phyloP scores from a whole-genome alignment of 1,284 basidiomycete species.

The Anthracocystis walkeri region DNA sequence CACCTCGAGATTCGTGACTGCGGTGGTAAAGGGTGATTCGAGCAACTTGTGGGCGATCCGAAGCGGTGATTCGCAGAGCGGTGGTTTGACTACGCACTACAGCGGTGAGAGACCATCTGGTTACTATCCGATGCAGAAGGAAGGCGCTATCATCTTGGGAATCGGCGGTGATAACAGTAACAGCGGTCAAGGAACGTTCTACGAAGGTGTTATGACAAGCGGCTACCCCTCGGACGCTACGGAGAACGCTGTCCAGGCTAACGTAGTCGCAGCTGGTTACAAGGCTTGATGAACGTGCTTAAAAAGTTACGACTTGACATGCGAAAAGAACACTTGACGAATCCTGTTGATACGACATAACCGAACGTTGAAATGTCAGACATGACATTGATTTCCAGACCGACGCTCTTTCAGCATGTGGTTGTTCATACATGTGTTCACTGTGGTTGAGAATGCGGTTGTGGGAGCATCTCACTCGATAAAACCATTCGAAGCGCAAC shows the following conservation, averaged over 20 bases:
- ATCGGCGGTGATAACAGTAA: conserved; percentile 43
- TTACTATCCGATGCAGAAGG: conserved; percentile 41
- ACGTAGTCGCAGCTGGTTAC: conserved; percentile 36
- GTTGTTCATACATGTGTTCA: too few relatives aligned
- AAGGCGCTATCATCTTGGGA: conserved; percentile 37
- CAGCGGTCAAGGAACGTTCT: conserved; percentile 31
- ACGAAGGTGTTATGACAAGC: conserved; percentile 32
- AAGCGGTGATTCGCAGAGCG: conserved; percentile 24
- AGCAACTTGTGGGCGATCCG: conserved; percentile 31
- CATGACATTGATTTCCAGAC: too few relatives aligned
- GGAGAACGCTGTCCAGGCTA: conserved; percentile 31
- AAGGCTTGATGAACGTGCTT: conserved; percentile 9
- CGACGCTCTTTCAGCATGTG: too few relatives aligned
- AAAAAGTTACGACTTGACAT: too few relatives aligned
- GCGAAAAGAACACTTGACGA: too few relatives aligned
- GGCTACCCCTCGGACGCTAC: conserved; percentile 27
- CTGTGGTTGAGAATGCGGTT: too few relatives aligned
- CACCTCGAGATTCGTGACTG: conserved; percentile 23
- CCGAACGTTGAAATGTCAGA: too few relatives aligned
- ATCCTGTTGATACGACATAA: too few relatives aligned
- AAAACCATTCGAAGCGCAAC: too few relatives aligned
- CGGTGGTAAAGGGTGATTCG: conserved; percentile 33
- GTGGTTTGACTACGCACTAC: conserved; percentile 21
- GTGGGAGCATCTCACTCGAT: too few relatives aligned
- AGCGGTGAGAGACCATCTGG: conserved; percentile 21